Conservation (phyloP, 305 asterid species). For the Coffea humblotiana region DNA sequence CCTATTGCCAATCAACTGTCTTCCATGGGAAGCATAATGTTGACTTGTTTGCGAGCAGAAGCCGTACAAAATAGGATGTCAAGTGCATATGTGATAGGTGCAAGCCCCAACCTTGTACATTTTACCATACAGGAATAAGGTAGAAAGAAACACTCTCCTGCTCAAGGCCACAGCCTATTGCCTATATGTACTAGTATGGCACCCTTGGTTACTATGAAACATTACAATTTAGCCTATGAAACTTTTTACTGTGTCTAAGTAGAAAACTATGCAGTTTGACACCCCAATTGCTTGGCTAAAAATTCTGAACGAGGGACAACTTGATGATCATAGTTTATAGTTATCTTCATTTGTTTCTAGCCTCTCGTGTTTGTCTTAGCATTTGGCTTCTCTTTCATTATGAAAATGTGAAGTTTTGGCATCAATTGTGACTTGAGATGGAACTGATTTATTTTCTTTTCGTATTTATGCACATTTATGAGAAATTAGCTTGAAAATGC, state of each 20-base stretch:
- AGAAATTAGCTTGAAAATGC: slow-evolving; percentile 13
- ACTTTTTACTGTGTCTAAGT: not conserved
- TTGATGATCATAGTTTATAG: not conserved
- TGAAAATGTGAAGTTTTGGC: not conserved
- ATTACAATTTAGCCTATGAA: too few relatives aligned
- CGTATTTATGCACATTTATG: not conserved
- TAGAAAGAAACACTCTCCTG: not conserved
- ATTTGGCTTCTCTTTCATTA: not conserved
- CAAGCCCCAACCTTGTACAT: not conserved
- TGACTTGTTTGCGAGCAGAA: not conserved
- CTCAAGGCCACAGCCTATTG: not conserved
- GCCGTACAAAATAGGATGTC: not conserved
- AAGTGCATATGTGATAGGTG: not conserved
- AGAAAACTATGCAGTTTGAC: not conserved
- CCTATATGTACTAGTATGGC: not conserved
- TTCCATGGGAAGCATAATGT: not conserved
- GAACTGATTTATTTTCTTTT: not conserved
- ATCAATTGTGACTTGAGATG: not conserved
- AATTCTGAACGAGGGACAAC: not conserved
- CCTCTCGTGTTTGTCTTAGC: not conserved
- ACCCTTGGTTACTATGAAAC: not conserved
- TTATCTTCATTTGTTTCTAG: not conserved
- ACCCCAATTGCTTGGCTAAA: not conserved
- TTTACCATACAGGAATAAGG: not conserved
- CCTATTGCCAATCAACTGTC: not conserved